Percentiles rank a stretch among this genome's conserved stretches.
Conservation (phyloP, 495 filamentous ascomycete genomes). For the Annulohypoxylon nitens region DNA sequence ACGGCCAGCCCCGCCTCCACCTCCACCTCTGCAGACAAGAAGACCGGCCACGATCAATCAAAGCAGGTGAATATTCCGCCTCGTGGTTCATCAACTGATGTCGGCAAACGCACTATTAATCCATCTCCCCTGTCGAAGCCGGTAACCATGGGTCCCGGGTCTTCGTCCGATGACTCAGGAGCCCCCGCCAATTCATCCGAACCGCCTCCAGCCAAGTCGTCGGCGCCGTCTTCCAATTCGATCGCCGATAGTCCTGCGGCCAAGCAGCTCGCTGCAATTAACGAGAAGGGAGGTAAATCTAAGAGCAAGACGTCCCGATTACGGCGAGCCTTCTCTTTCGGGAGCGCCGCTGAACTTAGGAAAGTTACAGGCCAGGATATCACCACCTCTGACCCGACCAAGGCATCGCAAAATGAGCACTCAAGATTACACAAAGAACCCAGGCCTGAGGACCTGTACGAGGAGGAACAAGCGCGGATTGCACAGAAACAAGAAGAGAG, state of each 20-base stretch:
- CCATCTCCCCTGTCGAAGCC: slow-evolving; percentile 93
- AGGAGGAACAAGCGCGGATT: slow-evolving; percentile 88
- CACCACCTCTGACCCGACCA: slow-evolving; percentile 64
- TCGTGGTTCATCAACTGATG: slow-evolving; percentile 77
- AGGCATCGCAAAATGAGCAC: slow-evolving; percentile 66
- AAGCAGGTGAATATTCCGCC: slow-evolving; percentile 74
- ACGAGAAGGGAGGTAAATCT: slow-evolving; percentile 74
- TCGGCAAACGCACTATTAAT: slow-evolving; percentile 75
- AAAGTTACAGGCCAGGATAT: slow-evolving; percentile 74
- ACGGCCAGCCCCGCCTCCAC: slow-evolving; percentile 63
- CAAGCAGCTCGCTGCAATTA: slow-evolving; percentile 82
- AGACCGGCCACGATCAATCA: slow-evolving; percentile 64
- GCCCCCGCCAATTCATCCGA: slow-evolving; percentile 50
- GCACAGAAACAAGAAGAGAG: slow-evolving; percentile 90
- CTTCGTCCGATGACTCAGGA: slow-evolving; percentile 51
- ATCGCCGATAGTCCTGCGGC: slow-evolving; percentile 75
- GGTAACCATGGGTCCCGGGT: slow-evolving; percentile 68
- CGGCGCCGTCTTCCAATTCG: slow-evolving; percentile 42
- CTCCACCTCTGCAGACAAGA: slow-evolving; percentile 56
- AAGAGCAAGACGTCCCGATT: slow-evolving; percentile 91
- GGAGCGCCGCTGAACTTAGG: slow-evolving; percentile 91
- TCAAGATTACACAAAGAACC: slow-evolving; percentile 80
- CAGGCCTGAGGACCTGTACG: slow-evolving; percentile 74
- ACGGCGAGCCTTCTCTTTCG: slow-evolving; percentile 95
- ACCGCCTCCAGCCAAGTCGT: slow-evolving; percentile 53